phyloP scores from a whole-genome alignment of 139 green algal genomes.

The Nannochloris sp. region DNA sequence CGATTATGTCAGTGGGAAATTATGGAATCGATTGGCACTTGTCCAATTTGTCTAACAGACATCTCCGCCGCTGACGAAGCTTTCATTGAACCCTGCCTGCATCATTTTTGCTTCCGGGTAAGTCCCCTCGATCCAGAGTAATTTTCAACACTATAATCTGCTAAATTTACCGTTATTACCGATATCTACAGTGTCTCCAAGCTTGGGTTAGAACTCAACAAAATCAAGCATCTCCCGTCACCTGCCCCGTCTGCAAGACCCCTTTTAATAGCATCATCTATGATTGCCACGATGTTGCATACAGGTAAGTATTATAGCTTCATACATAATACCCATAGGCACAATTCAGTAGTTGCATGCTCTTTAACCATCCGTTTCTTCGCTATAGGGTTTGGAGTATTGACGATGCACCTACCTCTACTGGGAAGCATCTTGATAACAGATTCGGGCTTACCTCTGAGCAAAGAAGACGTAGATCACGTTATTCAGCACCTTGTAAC shows the following conservation, averaged over 20 bases:
- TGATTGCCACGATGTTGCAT: constrained; percentile 17
- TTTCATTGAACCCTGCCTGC: constrained; percentile 25
- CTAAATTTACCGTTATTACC: too few species aligned
- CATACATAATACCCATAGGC: too few species aligned
- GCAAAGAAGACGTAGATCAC: constrained; percentile 16
- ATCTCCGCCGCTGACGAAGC: constrained; percentile 1
- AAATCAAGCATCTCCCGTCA: not conserved
- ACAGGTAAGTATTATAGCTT: too few species aligned
- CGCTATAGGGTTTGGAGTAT: not conserved
- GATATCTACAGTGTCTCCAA: constrained; percentile 10
- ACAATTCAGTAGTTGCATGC: too few species aligned
- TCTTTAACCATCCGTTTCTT: too few species aligned
- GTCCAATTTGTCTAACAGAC: constrained; percentile 12
- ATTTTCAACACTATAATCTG: not conserved
- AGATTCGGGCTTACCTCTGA: constrained; percentile 1
- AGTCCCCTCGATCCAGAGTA: not conserved
- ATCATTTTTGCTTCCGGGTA: constrained; percentile 18
- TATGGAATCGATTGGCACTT: not conserved
- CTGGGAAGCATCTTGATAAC: not conserved
- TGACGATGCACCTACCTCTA: not conserved
- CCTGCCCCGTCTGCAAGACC: constrained; percentile 20
- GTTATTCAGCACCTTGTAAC: not conserved
- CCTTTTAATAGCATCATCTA: constrained; percentile 11
- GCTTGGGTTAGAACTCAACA: constrained; percentile 11
- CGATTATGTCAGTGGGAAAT: too few species aligned